A percentile compares a stretch with the other conserved stretches of the same genome.
Conservation (phyloP, 306 rosid genomes). For the Elaeagnus macrophylla region DNA sequence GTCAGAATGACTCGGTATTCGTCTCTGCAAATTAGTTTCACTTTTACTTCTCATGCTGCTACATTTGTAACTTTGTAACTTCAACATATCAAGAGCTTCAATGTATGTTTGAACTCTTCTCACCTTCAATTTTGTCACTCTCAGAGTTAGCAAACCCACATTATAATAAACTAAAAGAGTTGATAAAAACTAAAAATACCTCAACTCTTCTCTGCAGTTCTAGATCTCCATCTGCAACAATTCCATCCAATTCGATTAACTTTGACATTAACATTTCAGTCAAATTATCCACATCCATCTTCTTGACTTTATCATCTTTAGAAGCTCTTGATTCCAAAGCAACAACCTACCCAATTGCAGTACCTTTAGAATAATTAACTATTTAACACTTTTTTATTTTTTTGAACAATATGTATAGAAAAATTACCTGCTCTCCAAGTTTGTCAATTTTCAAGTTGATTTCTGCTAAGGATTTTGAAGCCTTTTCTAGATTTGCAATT, state of each 20-base stretch:
- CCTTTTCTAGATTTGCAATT: constrained; percentile 40
- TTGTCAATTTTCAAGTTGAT: constrained; percentile 48
- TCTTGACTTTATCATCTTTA: constrained; percentile 23
- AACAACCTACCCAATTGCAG: constrained; percentile 38
- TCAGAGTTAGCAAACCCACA: background rate
- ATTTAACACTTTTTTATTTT: too few species aligned
- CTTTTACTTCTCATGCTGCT: constrained; percentile 6
- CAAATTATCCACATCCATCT: constrained; percentile 34
- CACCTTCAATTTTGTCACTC: constrained; percentile 29
- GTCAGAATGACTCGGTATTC: constrained; percentile 26
- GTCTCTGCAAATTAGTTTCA: constrained; percentile 14
- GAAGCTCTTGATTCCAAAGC: constrained; percentile 33
- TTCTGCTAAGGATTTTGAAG: constrained; percentile 41
- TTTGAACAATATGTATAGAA: background rate
- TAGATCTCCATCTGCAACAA: constrained; percentile 40
- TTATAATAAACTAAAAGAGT: too few species aligned
- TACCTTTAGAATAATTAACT: background rate
- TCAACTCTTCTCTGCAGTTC: constrained; percentile 43
- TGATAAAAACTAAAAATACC: constrained; percentile 19
- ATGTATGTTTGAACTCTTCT: constrained; percentile 55
- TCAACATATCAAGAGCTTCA: constrained; percentile 43
- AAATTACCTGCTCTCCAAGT: constrained; percentile 48
- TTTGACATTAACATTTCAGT: constrained; percentile 53
- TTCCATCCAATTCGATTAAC: constrained; percentile 51
- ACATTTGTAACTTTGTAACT: constrained; percentile 18